A percentile compares a stretch with the other conserved stretches of the same genome.
Evolutionary conservation across 164 flowering plant species (phyloP).

Genomic region (Magnolia officinalis): DNA sequence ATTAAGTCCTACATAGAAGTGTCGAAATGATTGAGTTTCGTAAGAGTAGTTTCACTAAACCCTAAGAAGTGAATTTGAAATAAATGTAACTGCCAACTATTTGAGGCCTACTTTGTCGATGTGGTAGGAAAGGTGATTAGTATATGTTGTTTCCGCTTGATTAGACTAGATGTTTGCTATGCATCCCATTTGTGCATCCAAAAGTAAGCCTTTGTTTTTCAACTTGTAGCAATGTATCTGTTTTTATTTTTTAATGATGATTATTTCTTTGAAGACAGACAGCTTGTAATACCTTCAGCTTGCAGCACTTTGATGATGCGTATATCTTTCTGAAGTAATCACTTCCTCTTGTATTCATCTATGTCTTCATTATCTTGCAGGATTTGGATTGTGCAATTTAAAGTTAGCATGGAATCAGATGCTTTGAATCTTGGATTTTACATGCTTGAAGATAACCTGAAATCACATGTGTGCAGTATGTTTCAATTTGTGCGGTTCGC

Average conservation of each 20-base stretch:
- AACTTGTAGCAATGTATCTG: neutral
- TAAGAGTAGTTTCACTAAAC: too few species aligned
- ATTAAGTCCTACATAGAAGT: too few species aligned
- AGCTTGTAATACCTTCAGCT: neutral
- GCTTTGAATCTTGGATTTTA: constrained; percentile 4
- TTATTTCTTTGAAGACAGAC: neutral
- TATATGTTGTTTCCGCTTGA: too few species aligned
- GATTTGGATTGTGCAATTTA: constrained; percentile 14
- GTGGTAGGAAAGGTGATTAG: too few species aligned
- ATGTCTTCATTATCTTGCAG: neutral
- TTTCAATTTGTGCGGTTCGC: constrained; percentile 11
- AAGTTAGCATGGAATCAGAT: neutral
- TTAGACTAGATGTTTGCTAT: too few species aligned
- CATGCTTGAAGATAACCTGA: constrained; percentile 17
- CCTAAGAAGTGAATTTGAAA: too few species aligned
- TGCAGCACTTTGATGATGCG: neutral
- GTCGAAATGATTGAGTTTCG: too few species aligned
- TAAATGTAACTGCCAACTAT: too few species aligned
- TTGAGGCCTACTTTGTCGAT: too few species aligned
- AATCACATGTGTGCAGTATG: constrained; percentile 1
- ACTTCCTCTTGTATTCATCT: neutral
- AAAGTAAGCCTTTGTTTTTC: too few species aligned
- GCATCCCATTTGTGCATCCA: too few species aligned
- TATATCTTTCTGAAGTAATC: neutral
- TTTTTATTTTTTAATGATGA: neutral